Percentiles rank a stretch among this genome's conserved stretches.
Conservation (phyloP, 768 basidiomycete genomes). For the Exidia glandulosa region DNA sequence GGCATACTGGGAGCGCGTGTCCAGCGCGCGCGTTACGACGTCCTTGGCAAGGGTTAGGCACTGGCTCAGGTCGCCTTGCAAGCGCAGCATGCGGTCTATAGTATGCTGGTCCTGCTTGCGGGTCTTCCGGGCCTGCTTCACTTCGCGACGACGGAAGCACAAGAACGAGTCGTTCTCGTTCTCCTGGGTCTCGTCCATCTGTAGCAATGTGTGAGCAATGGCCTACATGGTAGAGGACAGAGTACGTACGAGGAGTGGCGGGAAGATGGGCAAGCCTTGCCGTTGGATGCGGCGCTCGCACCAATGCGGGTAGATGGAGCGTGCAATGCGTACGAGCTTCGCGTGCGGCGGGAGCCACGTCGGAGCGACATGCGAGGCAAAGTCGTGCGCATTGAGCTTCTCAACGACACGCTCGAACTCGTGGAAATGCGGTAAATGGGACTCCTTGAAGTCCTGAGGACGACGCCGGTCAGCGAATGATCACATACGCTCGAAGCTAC, state of each 20-base stretch:
- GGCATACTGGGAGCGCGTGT: slow-evolving; percentile 57
- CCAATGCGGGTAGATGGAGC: slow-evolving; percentile 81
- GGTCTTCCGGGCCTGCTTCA: slow-evolving; percentile 90
- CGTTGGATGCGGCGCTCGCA: slow-evolving; percentile 71
- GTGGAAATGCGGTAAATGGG: background rate
- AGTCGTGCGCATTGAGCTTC: slow-evolving; percentile 46
- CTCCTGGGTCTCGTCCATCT: slow-evolving; percentile 79
- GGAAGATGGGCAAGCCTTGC: slow-evolving; percentile 77
- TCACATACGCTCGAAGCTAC: slow-evolving; percentile 19
- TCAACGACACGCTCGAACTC: slow-evolving; percentile 58
- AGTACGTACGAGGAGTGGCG: slow-evolving; percentile 66
- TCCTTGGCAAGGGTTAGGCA: slow-evolving; percentile 63
- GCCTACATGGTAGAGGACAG: background rate
- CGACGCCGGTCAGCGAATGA: background rate
- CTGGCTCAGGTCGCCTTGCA: slow-evolving; percentile 63
- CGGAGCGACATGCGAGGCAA: slow-evolving; percentile 60
- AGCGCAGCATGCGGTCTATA: slow-evolving; percentile 76
- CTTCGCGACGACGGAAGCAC: slow-evolving; percentile 91
- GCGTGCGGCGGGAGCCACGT: slow-evolving; percentile 54
- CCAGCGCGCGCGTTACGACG: slow-evolving; percentile 58
- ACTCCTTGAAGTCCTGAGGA: background rate
- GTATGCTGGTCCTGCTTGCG: slow-evolving; percentile 82
- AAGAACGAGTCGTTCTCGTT: slow-evolving; percentile 87
- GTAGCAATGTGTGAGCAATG: slow-evolving; percentile 4
- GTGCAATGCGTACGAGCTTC: slow-evolving; percentile 56